Evolutionary conservation across 495 filamentous ascomycete species (phyloP), one percentile per base, ranked within the genome.

Genomic region (Podospora conica): DNA sequence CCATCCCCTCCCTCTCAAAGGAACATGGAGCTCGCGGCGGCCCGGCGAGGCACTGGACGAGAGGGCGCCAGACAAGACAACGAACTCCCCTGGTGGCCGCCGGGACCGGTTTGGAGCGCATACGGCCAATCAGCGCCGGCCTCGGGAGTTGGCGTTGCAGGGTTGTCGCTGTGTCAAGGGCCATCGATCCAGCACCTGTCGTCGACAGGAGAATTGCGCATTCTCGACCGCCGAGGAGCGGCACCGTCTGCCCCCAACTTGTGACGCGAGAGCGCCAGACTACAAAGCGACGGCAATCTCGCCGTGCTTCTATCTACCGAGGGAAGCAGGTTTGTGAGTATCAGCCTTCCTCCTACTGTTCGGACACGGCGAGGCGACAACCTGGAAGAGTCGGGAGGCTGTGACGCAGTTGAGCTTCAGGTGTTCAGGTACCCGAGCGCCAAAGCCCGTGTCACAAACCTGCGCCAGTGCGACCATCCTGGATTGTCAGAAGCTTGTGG

Each of bases 21-120:
- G 61, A 68, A 56, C 66, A 59, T n/a, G n/a, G n/a, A n/a, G 65
- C 55, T 57, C 55, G 22, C 65, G 55, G 60, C 63, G 67, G 55
- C 66, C 57, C 23, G 55, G 48, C 60, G 40, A 69, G 70, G 59
- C 70, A 69, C 64, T 72, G 73, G 74, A 67, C 53, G 68, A 76
- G 74, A 71, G 67, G 68, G 73, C 73, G 73, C 73, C 71, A 75
- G 69, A 55, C 67, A 75, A 65, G 66, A 64, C 60, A 65, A 68
- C 60, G 62, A 70, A 68, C 65, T 65, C 58, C 58, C 65, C 40
- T 61, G 60, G 33, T 64, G 67, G 21, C 64, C 68, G 61, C 71
- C 58, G 69, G 62, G 67, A 65, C 67, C 68, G 58, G 40, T 33
- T 61, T 31, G 66, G 65, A 71, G 60, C 60, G 29, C 61, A 60